Conservation (phyloP, 345 rosid species). For the Eucalyptus regnans region DNA sequence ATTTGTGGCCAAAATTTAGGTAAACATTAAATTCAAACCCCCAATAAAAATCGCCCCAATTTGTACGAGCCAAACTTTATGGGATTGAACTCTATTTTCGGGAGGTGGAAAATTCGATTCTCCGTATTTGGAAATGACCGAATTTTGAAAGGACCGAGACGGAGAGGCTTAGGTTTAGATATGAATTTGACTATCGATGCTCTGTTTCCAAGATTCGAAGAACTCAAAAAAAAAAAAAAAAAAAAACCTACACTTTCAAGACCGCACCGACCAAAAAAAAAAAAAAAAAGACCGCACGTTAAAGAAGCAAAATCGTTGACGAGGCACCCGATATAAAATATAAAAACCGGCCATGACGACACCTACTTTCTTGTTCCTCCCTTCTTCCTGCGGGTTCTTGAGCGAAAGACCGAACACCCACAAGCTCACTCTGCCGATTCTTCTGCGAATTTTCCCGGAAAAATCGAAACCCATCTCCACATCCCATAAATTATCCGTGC, state of each 20-base stretch:
- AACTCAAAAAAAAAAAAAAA: not conserved
- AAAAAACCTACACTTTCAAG: not conserved
- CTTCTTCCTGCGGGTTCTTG: not conserved
- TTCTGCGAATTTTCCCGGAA: not conserved
- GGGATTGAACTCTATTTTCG: accelerated
- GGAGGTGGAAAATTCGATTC: no score
- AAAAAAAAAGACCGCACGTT: not conserved
- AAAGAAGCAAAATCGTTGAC: not conserved
- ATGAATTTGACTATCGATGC: no score
- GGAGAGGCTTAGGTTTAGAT: no score
- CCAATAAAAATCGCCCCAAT: not conserved
- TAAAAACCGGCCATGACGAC: not conserved
- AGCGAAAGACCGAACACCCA: not conserved
- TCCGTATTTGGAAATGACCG: accelerated
- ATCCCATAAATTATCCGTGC: not conserved
- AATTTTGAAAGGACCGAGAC: accelerated
- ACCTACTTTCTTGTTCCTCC: not conserved
- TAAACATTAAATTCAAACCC: not conserved
- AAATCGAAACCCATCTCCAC: not conserved
- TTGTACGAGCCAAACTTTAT: not conserved
- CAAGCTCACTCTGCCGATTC: not conserved
- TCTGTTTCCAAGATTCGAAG: not conserved
- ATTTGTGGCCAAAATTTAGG: not conserved
- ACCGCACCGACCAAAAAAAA: not conserved
- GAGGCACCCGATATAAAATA: not conserved